Base-by-base conservation (phyloP, 441 rosid species). In the Lagerstroemia fauriei region DNA sequence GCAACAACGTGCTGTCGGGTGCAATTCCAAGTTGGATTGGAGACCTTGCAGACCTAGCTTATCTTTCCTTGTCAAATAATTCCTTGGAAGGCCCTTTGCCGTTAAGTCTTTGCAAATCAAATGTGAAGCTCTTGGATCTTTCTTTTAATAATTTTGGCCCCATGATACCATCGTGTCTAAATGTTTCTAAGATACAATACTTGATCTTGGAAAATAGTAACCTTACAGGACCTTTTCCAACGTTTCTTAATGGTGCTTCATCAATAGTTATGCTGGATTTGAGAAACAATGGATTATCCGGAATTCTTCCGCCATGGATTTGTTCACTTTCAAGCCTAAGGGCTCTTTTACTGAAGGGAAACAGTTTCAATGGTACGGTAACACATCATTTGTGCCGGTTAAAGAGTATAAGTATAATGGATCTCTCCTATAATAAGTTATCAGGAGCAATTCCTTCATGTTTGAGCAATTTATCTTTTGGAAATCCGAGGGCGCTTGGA, bases 1-100 rank as follows among this genome's bases (percentile, higher is more conserved):
- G 81, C 46, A 20, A 75, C 12, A 87, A 87, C 31, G 14, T 16
- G 1, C 71, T 85, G 3, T 74, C 7, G 0, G 86, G 86, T 9
- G 46, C 20, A 9, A 46, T 87, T 77, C 84, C 81, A 1, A 18
- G 59, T 24, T 76, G 80, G 83, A 48, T 80, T 25, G 65, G 76
- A 0, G 75, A 79, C 31, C 3, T 70, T 7, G 0, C 46, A 29
- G 22, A 8, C 4, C 20, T 85, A 76, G 9, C 1, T 0, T 8
- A 10, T 57, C 66, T 88, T 20, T 0, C 80, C 0, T 7, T 86
- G 22, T 47, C 81, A 0, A 74, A 75, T 38, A 84, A 87, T 80
- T 24, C 16, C 56, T 9, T 84, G 0, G 68, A 65, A 1, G 89
- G 69, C 51, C 80, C 78, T 5, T 81, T 84, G 5, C 87, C 83